Evolutionary conservation across 805 yeast genomes (phyloP).

Genomic region (Candida suzukii): DNA sequence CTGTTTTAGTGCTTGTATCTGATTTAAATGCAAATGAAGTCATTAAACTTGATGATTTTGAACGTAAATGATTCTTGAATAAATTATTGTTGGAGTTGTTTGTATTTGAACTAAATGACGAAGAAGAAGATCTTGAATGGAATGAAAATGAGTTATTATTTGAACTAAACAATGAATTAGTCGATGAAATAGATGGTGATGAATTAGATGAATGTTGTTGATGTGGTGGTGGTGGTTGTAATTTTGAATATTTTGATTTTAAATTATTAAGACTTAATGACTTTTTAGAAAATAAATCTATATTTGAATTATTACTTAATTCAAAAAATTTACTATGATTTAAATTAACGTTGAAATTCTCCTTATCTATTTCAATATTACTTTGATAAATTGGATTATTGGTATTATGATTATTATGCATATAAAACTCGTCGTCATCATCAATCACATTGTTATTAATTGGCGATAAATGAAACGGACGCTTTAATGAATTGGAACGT

Average conservation of each 20-base stretch:
- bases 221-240: slow-evolving; percentile 10
- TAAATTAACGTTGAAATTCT: slow-evolving; percentile 7
- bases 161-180: slow-evolving; percentile 11
- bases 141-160: slow-evolving; percentile 4
- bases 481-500: slow-evolving; percentile 19
- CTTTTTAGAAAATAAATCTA: background rate
- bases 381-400: too few species aligned
- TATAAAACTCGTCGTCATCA: slow-evolving; percentile 4
- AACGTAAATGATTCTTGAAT: background rate
- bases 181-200: background rate
- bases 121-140: slow-evolving; percentile 14
- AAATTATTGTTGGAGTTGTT: background rate
- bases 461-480: slow-evolving; percentile 26
- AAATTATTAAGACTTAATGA: background rate
- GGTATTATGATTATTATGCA: slow-evolving; percentile 1
- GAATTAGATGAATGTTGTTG: slow-evolving; percentile 16
- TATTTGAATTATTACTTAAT: background rate
- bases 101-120: slow-evolving; percentile 6
- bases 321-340: background rate
- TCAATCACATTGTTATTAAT: slow-evolving; percentile 13
- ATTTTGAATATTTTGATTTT: background rate
- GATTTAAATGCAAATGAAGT: slow-evolving; percentile 1
- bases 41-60: background rate
- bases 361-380: too few species aligned
- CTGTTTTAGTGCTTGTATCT: background rate